Evolutionary conservation across 495 filamentous ascomycete genomes (phyloP), one percentile per base, ranked within the genome.

Genomic region (Pseudomonodictys pantanalensis): DNA sequence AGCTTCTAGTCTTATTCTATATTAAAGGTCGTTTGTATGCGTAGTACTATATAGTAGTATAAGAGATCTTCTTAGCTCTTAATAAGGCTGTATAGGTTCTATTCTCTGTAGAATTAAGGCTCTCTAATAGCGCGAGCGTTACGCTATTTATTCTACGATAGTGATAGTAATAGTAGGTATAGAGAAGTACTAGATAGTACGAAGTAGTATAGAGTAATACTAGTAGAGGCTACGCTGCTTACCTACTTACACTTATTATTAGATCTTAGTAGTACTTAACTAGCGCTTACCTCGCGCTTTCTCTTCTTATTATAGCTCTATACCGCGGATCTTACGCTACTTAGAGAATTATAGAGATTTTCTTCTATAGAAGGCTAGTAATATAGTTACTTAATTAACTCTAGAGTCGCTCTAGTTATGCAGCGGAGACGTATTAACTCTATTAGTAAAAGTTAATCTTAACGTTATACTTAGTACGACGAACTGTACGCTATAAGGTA

Each of bases 71-170:
- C 1, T 18, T 20, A 39, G 45, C 51, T 24, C 26, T 58, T 52
- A 25, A 49, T 23, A 58, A 46, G 53, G 51, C 51, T 41, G 32
- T 25, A 54, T 54, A 54, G 18, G 51, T 41, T 54, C 51, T 54
- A 43, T 12, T 20, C 20, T 54, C 51, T 24, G 32, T 54, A 2
- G 32, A 8, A 24, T 43, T 35, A 17, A 54, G 32, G 12, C 51
- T 35, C 18, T 41, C 51, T 18, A 15, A 41, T 15, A 54, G 51
- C 26, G 22, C 51, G 22, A 42, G n/a, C 1, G 32, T 42, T 28
- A 35, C 51, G 33, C 32, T 43, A 20, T 54, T 35, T 35, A 54
- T 54, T 54, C 51, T 54, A 54, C 51, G 18, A 54, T 25, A 52
- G 25, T 28, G 44, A 47, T 47, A 23, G 17, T 8, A 22, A 22